Evolutionary conservation across 345 rosid species (phyloP), one percentile per base, ranked within the genome.

Genomic region (Cardamine chenopodiifolia): DNA sequence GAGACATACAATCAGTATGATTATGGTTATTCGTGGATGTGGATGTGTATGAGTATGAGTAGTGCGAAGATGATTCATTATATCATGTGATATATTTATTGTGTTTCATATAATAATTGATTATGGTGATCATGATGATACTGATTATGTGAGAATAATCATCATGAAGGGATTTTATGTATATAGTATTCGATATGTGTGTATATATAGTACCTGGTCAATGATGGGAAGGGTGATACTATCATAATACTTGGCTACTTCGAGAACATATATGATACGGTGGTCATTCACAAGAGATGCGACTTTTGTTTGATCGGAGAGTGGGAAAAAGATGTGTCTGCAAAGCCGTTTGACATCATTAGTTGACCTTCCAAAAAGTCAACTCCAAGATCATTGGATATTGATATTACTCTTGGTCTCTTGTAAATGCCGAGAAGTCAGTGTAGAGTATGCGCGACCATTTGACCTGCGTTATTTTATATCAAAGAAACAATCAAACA

Each of bases 361-460:
- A 90, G 82, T 49, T 85, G 86, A 64, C 96, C 96, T 86, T 90
- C 96, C 47, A 90, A 72, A 56, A 79, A 90, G 73, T 88, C 86
- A 53, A 86, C 71, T 45, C 80, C 83, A 44, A 65, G 57, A 71
- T 81, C 70, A 42, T 72, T 85, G 76, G 83, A 83, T 40, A 56
- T 71, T 53, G 96, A 85, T 65, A 88, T 85, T 75, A 90, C 40
- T 88, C 96, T 75, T 90, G 90, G 60, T 90, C 96, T 75, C 66
- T 75, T 13, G 84, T 84, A 73, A 90, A 90, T 5, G 68, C 68
- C 14, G 84, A 79, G 82, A 90, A 87, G 76, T 87, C 86, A 70
- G 53, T 78, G 73, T 90, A 90, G 31, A 90, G 85, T 85, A 90
- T 81, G 61, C 93, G 79, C 14, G 84, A 79, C 96, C 93, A 90